Conservation (phyloP, 176 grass and related monocot genomes). For the Carex littledalei region DNA sequence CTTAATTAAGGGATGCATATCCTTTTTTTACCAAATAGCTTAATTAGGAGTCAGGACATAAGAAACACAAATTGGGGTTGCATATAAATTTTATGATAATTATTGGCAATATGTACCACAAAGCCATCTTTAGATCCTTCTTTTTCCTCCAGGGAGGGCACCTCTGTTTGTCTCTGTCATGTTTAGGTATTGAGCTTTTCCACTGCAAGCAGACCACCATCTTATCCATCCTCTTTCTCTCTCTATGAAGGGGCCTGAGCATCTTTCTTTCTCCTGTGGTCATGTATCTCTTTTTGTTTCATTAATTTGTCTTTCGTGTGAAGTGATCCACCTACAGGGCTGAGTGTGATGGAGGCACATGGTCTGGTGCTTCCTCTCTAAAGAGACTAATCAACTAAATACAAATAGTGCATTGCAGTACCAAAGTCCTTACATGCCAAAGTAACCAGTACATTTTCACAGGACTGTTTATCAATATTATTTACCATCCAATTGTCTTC, state of each 20-base stretch:
- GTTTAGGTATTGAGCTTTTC: slow-evolving; percentile 26
- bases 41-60: not conserved
- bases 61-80: not conserved
- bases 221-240: slow-evolving; percentile 25
- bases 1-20: not conserved
- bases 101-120: slow-evolving; percentile 28
- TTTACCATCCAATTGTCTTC: not conserved
- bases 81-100: not conserved
- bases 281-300: slow-evolving; percentile 45
- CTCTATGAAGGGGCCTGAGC: slow-evolving; percentile 7
- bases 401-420: not conserved
- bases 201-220: slow-evolving; percentile 20
- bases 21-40: not conserved
- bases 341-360: slow-evolving; percentile 42
- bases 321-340: slow-evolving; percentile 41
- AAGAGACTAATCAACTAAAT: slow-evolving; percentile 13
- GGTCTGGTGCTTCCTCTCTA: slow-evolving; percentile 26
- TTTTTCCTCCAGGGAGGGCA: slow-evolving; percentile 25
- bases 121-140: slow-evolving; percentile 27
- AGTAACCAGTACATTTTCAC: not conserved
- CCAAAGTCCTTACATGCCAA: not conserved
- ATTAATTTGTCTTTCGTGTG: slow-evolving; percentile 47
- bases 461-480: not conserved
- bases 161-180: slow-evolving; percentile 45
- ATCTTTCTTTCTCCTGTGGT: slow-evolving; percentile 26